Base-by-base conservation (phyloP, 2,329 filamentous ascomycete genomes). In the Trichoderma gracile region DNA sequence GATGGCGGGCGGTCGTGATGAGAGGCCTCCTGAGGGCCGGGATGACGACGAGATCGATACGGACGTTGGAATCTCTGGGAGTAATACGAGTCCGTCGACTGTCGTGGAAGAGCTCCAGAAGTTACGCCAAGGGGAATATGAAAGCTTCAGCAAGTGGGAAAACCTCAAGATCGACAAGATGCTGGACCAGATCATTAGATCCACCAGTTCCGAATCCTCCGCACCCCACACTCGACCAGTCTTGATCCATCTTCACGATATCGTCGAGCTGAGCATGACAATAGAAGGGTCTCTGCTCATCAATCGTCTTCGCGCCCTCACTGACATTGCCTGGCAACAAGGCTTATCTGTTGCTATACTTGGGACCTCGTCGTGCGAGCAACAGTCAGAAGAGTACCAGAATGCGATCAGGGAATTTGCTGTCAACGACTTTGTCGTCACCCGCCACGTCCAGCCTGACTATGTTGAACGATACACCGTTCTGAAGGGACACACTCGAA, bases 241-340 rank as follows among this genome's bases (percentile, higher is more conserved):
- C 8, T 88, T 98, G 65, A 81, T 96, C 45, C 92, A 92, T 70
- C 79, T 97, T 14, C 86, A 90, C 73, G 92, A 98, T 73, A 90
- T 92, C 71, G 87, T 90, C 60, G 91, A 96, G 68, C 81, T 99
- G 9, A 86, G 84, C 70, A 84, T 85, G 72, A 88, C 90, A 0
- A 75, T 84, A 6, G 87, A 92, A 65, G 92, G 92, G 12, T 81
- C 85, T 2, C 82, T 84, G 23, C 84, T 98, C 38, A 78, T 97
- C 8, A 79, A 82, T 46, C 86, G 89, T 65, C 78, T 99, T 14
- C 87, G 91, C 60, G 83, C 85, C 54, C 81, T 90, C 7, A 86
- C 96, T 27, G 89, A 93, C 70, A 84, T 85, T 65, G 83, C 89
- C 65, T 90, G 93, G 81, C 82, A 84, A 61, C 82, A 86, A 45